Evolutionary conservation across 2,329 filamentous ascomycete species (phyloP), one percentile per base, ranked within the genome.

Genomic region (Fusarium succisae): DNA sequence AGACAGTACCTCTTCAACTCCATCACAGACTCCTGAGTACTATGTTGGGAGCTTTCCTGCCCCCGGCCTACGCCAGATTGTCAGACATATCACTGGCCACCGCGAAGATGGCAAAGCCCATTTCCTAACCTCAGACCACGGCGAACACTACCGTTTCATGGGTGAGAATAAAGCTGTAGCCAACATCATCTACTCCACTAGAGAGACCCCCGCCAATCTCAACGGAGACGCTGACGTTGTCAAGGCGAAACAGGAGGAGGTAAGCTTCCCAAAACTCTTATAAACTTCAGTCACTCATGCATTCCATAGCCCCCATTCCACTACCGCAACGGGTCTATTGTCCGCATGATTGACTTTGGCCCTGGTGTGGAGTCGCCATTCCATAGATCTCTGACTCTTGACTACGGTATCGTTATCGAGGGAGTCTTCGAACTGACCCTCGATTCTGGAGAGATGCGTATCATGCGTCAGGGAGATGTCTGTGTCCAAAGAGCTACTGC

Each of bases 221-320:
- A 53, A 53, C 5, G n/a, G 4, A 12, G 32, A 53, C 7, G 13
- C 3, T 22, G 32, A 53, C 26, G 32, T 53, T 10, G 18, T 9
- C 0, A 53, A 38, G 8, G n/a, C 32, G 0, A 38, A 20, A 7
- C n/a, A 53, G 17, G 50, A 53, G 6, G 50, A 53, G n/a, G 32
- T 38, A 12, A 6, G n/a, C 5, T 20, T 26, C 17, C 12, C 6
- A 2, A 24, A 1, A 4, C 8, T 3, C 2, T 20, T 15, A 15
- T 5, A 14, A 35, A 5, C 12, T 20, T 35, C 0, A 3, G 11
- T 15, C 30, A 24, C 48, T 51, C 8, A 35, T 14, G 8, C 5
- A 18, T 24, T 3, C 6, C n/a, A 14, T 26, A 53, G 50, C 50
- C 50, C 26, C 50, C 50, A 6, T 53, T 53, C 18, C 50, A 37